Evolutionary conservation across 1,284 basidiomycete species (phyloP).

Genomic region (Phylloporus sp.): DNA sequence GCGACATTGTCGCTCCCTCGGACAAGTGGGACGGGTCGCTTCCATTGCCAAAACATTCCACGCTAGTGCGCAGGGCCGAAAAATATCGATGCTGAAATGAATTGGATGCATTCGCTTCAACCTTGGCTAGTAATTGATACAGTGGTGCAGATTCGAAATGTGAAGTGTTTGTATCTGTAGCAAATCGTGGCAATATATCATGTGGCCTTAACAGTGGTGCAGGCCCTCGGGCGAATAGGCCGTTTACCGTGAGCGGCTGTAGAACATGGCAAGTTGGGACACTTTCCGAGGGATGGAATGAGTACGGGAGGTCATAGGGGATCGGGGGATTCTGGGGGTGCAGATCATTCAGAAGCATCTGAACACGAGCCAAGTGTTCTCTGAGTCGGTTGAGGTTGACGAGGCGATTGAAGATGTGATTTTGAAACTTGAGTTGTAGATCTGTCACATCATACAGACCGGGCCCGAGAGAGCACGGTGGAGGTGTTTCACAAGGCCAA

Average conservation of each 20-base stretch:
- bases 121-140: conserved; percentile 14
- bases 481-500: conserved; percentile 30
- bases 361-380: conserved; percentile 25
- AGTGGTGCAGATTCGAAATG: conserved; percentile 3
- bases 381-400: conserved; percentile 15
- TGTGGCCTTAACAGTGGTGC: conserved; percentile 4
- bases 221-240: conserved; percentile 22
- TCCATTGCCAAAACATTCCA: neutral
- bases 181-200: neutral
- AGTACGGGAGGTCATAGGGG: neutral
- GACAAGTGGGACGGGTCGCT: neutral
- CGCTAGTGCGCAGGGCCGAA: conserved; percentile 22
- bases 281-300: neutral
- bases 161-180: neutral
- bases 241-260: neutral
- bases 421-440: conserved; percentile 5
- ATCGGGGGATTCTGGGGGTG: neutral
- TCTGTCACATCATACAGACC: conserved; percentile 11
- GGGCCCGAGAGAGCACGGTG: conserved; percentile 10
- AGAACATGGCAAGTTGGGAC: neutral
- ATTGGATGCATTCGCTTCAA: neutral
- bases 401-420: conserved; percentile 16
- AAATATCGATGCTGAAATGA: conserved; percentile 17
- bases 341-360: conserved; percentile 13
- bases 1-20: neutral